Evolutionary conservation across 1,139 yeast species (phyloP), one percentile per base, ranked within the genome.

Genomic region (Pichia sp.): DNA sequence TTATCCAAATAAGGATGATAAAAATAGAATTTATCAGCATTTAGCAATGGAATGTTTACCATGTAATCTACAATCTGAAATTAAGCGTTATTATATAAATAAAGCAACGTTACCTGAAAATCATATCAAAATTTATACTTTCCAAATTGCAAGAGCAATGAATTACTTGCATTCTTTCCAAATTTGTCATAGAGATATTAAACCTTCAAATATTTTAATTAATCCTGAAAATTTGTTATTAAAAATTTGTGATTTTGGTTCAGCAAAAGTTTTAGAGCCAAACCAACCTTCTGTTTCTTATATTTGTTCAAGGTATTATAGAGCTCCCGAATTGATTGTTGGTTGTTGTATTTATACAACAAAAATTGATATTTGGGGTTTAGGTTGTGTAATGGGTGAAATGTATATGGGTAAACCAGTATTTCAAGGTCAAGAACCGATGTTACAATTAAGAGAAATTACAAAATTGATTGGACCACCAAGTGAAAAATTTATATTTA

Each of bases 1-100:
- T 65, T 81, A 83, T 52, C 81, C 78, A 52, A 72, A 74, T 56
- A 69, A 79, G 5, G 74, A 75, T 38, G 72, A 71, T 51, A 85
- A 81, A 62, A 76, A 78, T 53, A 79, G 81, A 59, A 64, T 84
- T 40, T 85, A 84, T 64, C 90, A 83, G 63, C 86, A 84, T 68
- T 70, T 85, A 59, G 92, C 86, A 32, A 85, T 85, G 94, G 94
- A 85, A 66, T 83, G 90, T 58, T 71, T 85, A 51, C 92, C 92
- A n/a, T 83, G 84, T 42, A 85, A 86, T 52, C 72, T 85, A 55
- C 92, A 85, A 63, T 68, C 74, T 45, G 94, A 85, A 66, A 84
- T 85, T 58, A 81, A 83, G 58, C 76, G 81, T 59, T 84, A 81
- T 63, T 77, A 83, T 60, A 75, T 76, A 52, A 74, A 79, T 54